These are phyloP conservation scores for Arthrobotrys sinensis DNA, from an alignment of 2,329 filamentous ascomycete species.

Conservation along the genomic window DNA sequence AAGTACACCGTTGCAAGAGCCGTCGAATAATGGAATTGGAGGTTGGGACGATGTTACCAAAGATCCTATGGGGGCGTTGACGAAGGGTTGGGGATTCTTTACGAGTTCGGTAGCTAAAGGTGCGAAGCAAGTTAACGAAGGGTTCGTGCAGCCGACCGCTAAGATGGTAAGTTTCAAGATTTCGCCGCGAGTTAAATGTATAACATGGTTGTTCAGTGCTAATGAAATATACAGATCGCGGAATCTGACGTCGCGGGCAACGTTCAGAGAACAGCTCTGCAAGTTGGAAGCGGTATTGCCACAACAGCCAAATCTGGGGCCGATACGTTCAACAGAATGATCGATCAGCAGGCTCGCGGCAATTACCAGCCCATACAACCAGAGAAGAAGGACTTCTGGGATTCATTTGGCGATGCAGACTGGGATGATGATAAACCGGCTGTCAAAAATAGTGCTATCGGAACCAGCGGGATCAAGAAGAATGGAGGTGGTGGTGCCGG, in stretches of 20 bases:
- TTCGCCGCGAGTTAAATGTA: constrained; percentile 8
- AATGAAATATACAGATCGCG: constrained; percentile 74
- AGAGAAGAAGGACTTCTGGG: constrained; percentile 89
- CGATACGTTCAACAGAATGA: constrained; percentile 76
- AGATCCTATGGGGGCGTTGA: constrained; percentile 88
- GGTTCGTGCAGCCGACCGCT: constrained; percentile 92
- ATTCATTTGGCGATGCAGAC: constrained; percentile 82
- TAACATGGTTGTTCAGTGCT: constrained; percentile 22
- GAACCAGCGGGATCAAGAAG: constrained; percentile 77
- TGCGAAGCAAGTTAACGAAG: constrained; percentile 90
- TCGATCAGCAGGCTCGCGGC: constrained; percentile 72
- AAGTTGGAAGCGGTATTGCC: constrained; percentile 42
- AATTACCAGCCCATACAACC: constrained; percentile 70
- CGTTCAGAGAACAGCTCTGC: constrained; percentile 69
- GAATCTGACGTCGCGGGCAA: constrained; percentile 82
- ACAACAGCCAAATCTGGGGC: constrained; percentile 69
- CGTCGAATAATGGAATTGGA: constrained; percentile 68
- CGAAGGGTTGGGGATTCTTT: constrained; percentile 96
- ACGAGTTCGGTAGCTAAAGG: constrained; percentile 88
- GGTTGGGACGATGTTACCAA: constrained; percentile 87
- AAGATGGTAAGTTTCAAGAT: constrained; percentile 77
- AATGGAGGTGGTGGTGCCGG: constrained; percentile 9
- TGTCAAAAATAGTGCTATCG: constrained; percentile 71
- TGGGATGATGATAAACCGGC: constrained; percentile 64
- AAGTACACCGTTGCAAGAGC: constrained; percentile 73